Percentiles rank a stretch among this genome's conserved stretches.
phyloP scores from a whole-genome alignment of 306 rosid species.

The Cucurbita maxima region DNA sequence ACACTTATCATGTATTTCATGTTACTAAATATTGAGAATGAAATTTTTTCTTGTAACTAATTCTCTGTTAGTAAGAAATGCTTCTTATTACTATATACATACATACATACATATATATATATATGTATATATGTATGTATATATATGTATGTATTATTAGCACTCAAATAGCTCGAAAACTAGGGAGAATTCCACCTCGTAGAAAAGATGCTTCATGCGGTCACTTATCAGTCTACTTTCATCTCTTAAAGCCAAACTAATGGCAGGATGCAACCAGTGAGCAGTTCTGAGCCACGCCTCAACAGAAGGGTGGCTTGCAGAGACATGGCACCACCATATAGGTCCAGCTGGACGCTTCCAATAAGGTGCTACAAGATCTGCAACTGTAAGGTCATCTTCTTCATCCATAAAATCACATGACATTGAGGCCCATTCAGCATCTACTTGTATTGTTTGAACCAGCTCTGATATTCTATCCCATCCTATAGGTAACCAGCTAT shows the following conservation, averaged over 20 bases:
- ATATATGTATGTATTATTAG: too few relatives aligned
- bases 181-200: constrained; percentile 39
- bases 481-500: constrained; percentile 82
- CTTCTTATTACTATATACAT: not conserved
- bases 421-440: constrained; percentile 38
- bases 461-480: constrained; percentile 80
- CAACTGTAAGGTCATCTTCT: constrained; percentile 67
- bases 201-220: constrained; percentile 73
- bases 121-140: too few relatives aligned
- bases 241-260: constrained; percentile 70
- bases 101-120: too few relatives aligned
- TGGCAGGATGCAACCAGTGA: constrained; percentile 88
- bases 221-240: constrained; percentile 77
- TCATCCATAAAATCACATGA: constrained; percentile 32
- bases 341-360: constrained; percentile 95
- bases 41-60: not conserved
- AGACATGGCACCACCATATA: constrained; percentile 88
- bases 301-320: constrained; percentile 52
- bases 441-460: constrained; percentile 46
- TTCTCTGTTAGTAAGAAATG: not conserved
- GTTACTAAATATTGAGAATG: not conserved
- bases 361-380: constrained; percentile 76
- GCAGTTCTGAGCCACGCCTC: constrained; percentile 64
- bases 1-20: not conserved
- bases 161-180: not conserved